Base-by-base conservation (phyloP, 345 rosid genomes). In the Atalantia buxifolia region DNA sequence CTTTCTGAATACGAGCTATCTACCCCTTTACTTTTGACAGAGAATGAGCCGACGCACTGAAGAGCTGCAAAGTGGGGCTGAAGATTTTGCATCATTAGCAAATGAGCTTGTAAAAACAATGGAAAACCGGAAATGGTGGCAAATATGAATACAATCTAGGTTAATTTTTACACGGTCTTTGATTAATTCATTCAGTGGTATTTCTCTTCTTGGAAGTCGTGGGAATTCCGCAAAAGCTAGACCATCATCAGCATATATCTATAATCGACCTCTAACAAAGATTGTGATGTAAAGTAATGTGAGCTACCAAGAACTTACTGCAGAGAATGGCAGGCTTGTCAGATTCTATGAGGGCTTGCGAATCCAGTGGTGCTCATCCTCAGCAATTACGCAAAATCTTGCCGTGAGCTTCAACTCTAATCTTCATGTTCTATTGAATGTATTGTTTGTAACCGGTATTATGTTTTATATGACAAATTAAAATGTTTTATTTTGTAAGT, bases 71-170 rank as follows among this genome's bases (percentile, higher is more conserved):
- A 83, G 76, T 1, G 94, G 89, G 66, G 92, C 97, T 13, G 88
- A 92, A 68, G 80, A 90, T 77, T 89, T 89, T 69, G 90, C 91
- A 62, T 88, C 94, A 27, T 77, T 88, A 81, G 94, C 92, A 53
- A 71, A 73, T 40, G 94, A 92, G 76, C 97, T 92, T n/a, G 92
- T 86, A 24, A 92, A 84, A 84, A 81, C 83, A 27, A 89, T 90
- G 94, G 94, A 92, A 80, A 88, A 86, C 67, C 89, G 92, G 13
- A 90, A 92, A 83, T 92, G 92, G 97, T 92, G 92, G 91, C 81
- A 86, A 21, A 73, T 86, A 76, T 87, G 82, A 86, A 10, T 42
- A 25, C 36, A 69, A 19, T 55, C 55, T 55, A 5, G 25, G 3
- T 35, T 3, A 31, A 56, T 6, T 65, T 33, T 13, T 45, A 31